Conservation (phyloP, 2,329 filamentous ascomycete genomes). For the Ophiostoma ips region DNA sequence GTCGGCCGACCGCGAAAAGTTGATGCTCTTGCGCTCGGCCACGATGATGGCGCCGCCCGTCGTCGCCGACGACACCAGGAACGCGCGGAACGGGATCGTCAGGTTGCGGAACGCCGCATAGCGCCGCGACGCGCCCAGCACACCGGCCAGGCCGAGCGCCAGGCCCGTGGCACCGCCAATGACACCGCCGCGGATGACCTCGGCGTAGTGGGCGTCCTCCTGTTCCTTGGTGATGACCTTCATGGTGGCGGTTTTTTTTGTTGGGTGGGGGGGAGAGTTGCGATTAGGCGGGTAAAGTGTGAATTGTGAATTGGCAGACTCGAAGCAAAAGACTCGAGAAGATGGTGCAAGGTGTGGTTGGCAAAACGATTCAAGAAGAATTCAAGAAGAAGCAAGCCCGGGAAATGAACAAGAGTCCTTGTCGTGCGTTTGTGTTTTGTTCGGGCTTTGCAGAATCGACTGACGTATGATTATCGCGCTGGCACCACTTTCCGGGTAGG, state of each 20-base stretch:
- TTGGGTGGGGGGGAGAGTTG: not conserved
- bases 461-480: conserved; percentile 8
- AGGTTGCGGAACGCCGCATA: conserved; percentile 68
- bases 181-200: conserved; percentile 66
- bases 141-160: conserved; percentile 50
- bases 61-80: conserved; percentile 67
- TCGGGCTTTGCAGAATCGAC: conserved; percentile 10
- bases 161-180: conserved; percentile 60
- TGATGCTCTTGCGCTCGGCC: conserved; percentile 56
- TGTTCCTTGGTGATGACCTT: conserved; percentile 94
- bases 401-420: not conserved
- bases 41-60: conserved; percentile 83
- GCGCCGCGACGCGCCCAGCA: conserved; percentile 52
- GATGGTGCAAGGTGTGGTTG: not conserved
- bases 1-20: conserved; percentile 57
- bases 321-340: not conserved
- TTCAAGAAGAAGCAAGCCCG: too few relatives aligned
- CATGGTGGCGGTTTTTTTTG: conserved; percentile 52
- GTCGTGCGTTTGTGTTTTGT: not conserved
- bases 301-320: not conserved
- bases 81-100: conserved; percentile 79
- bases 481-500: not conserved
- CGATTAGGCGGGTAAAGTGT: conserved; percentile 3
- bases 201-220: conserved; percentile 70
- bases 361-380: not conserved